Evolutionary conservation across 176 grass and related monocot genomes (phyloP).

Genomic region (Sorghum bicolor): Sorghum_bicolor_NCBIv3 NC_012875.2:56033001-56033500

Average conservation of each 20-base stretch:
- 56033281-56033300: not conserved
- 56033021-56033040: not conserved
- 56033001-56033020: not conserved
- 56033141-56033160: not conserved
- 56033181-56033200: not conserved
- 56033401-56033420: not conserved
- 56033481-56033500: constrained; percentile 99
- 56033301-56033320: not conserved
- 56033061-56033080: not conserved
- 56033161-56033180: not conserved
- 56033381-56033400: not conserved
- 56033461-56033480: constrained; percentile 91
- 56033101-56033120: not conserved
- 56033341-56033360: not conserved
- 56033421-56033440: not conserved
- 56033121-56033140: not conserved
- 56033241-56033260: not conserved
- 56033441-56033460: constrained; percentile 99
- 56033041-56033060: not conserved
- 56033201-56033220: not conserved
- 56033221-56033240: not conserved
- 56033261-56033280: not conserved
- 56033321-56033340: not conserved
- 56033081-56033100: not conserved
- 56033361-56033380: not conserved